These are phyloP conservation scores for Pezizomycotina sp. DNA, from an alignment of 2,329 filamentous ascomycete genomes.

Conservation along the genomic window DNA sequence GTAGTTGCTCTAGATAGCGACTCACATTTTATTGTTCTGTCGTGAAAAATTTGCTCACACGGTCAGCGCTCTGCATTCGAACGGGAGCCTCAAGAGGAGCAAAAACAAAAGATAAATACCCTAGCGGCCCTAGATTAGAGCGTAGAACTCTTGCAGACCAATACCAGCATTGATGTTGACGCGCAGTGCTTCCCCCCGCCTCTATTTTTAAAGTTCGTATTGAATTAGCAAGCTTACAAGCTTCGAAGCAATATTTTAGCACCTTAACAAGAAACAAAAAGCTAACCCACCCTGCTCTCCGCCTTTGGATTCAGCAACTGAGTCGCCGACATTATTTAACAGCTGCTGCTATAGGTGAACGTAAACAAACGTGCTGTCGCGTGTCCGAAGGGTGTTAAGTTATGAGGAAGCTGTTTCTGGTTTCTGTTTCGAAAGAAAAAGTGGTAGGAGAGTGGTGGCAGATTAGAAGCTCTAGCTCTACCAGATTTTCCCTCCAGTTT, in stretches of 20 bases:
- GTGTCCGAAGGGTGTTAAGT: no score
- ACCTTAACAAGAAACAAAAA: constrained; percentile 18
- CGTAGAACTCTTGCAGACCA: constrained; percentile 73
- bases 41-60: constrained; percentile 5
- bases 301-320: constrained; percentile 98
- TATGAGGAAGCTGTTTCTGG: no score
- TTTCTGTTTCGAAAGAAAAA: no score
- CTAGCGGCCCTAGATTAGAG: constrained; percentile 84
- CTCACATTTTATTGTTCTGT: constrained; percentile 24
- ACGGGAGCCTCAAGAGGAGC: neutral
- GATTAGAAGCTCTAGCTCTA: no score
- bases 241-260: constrained; percentile 28
- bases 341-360: no score
- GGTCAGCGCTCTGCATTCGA: neutral
- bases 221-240: no score
- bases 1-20: constrained; percentile 5
- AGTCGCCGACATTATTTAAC: constrained; percentile 67
- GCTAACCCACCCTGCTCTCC: constrained; percentile 67
- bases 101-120: constrained; percentile 27
- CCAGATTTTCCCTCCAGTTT: no score
- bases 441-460: no score
- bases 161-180: constrained; percentile 87
- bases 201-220: constrained; percentile 50
- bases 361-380: no score
- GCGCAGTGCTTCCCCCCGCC: constrained; percentile 86